Percentiles rank a stretch among this genome's conserved stretches.
Conservation (phyloP, 305 asterid genomes). For the Andrographis paniculata region DNA sequence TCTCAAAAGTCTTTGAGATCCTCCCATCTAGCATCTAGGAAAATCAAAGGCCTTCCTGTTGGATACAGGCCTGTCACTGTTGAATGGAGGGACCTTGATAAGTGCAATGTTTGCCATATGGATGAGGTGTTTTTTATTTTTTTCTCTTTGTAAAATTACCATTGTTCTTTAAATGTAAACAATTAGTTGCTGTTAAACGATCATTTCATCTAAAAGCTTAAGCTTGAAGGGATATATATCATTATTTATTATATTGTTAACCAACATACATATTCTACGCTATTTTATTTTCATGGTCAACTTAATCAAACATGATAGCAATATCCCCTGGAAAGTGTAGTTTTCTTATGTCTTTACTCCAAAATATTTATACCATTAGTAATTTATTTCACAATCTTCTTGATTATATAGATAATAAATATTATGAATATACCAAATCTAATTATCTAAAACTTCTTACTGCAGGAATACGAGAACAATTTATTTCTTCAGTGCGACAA, state of each 20-base stretch:
- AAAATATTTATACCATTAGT: conserved; percentile 12
- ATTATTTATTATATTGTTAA: too few relatives aligned
- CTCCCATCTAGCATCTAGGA: conserved; percentile 42
- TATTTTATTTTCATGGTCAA: too few relatives aligned
- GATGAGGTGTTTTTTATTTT: conserved; percentile 64
- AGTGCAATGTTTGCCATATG: conserved; percentile 99
- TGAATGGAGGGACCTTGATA: conserved; percentile 97
- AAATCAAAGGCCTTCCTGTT: conserved; percentile 39
- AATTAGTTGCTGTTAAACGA: too few relatives aligned
- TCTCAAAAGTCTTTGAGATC: conserved; percentile 39
- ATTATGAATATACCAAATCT: conserved; percentile 7
- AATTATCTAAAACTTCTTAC: conserved; percentile 22
- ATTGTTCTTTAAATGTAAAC: too few relatives aligned
- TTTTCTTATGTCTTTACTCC: conserved; percentile 16
- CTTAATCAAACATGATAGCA: too few relatives aligned
- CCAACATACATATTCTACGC: too few relatives aligned
- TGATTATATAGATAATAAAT: neutral
- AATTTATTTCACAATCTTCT: conserved; percentile 5
- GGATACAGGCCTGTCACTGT: conserved; percentile 82
- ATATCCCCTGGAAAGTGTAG: too few relatives aligned
- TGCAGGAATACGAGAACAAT: conserved; percentile 97
- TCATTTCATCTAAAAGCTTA: too few relatives aligned
- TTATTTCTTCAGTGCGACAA: conserved; percentile 99
- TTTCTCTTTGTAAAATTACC: neutral
- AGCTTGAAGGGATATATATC: too few relatives aligned